phyloP scores from a whole-genome alignment of 305 asterid genomes.

The Stenogyne calaminthoides region DNA sequence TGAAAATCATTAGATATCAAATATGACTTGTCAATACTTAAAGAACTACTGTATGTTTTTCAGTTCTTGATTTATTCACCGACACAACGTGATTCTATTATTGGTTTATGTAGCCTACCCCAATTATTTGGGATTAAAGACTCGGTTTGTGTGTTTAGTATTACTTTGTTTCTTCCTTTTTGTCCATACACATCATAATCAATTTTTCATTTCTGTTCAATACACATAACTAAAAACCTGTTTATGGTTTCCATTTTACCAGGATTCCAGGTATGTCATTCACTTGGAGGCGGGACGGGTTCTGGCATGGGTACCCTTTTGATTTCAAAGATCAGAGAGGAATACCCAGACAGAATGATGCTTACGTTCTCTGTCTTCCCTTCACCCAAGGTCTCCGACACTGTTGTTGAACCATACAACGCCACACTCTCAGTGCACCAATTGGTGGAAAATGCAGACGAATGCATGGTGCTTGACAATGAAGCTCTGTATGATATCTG shows the following conservation, averaged over 20 bases:
- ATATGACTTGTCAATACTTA: neutral
- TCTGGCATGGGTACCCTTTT: slow-evolving; percentile 93
- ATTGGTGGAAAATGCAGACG: slow-evolving; percentile 89
- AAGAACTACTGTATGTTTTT: neutral
- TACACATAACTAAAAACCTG: neutral
- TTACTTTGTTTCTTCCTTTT: neutral
- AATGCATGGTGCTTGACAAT: slow-evolving; percentile 91
- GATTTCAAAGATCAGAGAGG: slow-evolving; percentile 88
- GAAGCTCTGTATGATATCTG: slow-evolving; percentile 91
- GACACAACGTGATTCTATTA: too few relatives aligned
- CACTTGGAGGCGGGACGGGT: slow-evolving; percentile 93
- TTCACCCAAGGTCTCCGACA: slow-evolving; percentile 86
- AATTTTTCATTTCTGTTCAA: neutral
- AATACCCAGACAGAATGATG: slow-evolving; percentile 92
- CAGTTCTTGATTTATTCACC: neutral
- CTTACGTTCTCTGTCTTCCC: slow-evolving; percentile 93
- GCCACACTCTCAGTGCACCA: slow-evolving; percentile 93
- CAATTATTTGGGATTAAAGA: too few relatives aligned
- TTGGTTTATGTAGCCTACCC: too few relatives aligned
- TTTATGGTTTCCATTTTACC: slow-evolving; percentile 28
- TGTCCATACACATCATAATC: neutral
- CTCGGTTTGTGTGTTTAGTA: too few relatives aligned
- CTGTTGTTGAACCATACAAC: slow-evolving; percentile 85
- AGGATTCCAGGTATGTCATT: slow-evolving; percentile 93
- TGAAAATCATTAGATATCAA: slow-evolving; percentile 12